Base-by-base conservation (phyloP, 371 early-diverging fungal genomes). In the Saksenaea vasiformis region DNA sequence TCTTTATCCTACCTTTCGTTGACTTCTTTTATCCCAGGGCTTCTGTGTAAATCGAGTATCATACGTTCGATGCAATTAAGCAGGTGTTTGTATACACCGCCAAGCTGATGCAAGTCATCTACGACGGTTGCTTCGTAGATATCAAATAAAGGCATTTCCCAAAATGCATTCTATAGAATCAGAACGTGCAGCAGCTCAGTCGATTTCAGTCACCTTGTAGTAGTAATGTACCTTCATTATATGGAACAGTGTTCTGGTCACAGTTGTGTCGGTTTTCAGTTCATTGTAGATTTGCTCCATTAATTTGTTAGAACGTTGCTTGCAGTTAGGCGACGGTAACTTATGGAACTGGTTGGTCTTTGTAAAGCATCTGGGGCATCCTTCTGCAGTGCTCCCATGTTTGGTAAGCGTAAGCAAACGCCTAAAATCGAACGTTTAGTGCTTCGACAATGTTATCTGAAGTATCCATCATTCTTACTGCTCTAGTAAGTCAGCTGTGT, bases 71-170 rank as follows among this genome's bases (percentile, higher is more conserved):
- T 26, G n/a, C 59, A 58, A 15, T 4, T 10, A n/a, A 41, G 26
- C 5, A 58, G 27, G 24, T 58, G 59, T 13, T 39, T 38, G 22
- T 58, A 58, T 14, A 31, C 4, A 3, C 59, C 59, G 11, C 59
- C 59, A 22, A 58, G 38, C 37, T 58, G 59, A 17, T 58, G 59
- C 10, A 58, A 24, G n/a, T 37, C 38, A 13, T 58, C 59, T 5
- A 58, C 43, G 8, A 39, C n/a, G 8, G 39, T 17, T 13, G 59
- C 5, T 3, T 0, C 13, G 41, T 58, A 58, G 7, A 58, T 58
- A n/a, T 58, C 59, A n/a, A 39, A 58, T 10, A n/a, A 1, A 3
- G 59, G 59, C 0, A 58, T 19, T 24, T 17, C 43, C 59, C 59
- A 58, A 26, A 58, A 58, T 11, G 59, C 59, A n/a, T 58, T 58